Evolutionary conservation across 1,284 basidiomycete genomes (phyloP).

Genomic region (Heterobasidion parviporum): DNA sequence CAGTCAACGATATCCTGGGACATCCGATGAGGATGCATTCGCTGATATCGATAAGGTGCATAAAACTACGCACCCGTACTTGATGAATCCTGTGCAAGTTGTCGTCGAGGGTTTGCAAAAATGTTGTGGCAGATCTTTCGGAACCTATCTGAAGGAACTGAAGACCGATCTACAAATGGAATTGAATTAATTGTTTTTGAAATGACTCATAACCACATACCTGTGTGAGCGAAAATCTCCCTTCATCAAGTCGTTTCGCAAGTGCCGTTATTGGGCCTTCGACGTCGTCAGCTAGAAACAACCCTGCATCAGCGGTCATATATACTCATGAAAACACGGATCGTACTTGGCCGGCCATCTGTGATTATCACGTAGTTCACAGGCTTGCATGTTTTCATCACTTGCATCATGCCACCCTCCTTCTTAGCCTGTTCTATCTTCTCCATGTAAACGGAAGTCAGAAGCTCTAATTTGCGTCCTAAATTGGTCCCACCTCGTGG

Average conservation of each 20-base stretch:
- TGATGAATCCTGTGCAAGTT: not conserved
- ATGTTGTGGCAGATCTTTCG: not conserved
- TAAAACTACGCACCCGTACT: not conserved
- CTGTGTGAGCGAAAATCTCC: conserved; percentile 45
- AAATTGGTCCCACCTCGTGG: not conserved
- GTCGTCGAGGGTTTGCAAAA: not conserved
- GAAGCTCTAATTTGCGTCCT: conserved; percentile 24
- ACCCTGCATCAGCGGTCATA: conserved; percentile 3
- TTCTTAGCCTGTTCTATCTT: conserved; percentile 21
- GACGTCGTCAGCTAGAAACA: conserved; percentile 38
- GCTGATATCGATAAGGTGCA: not conserved
- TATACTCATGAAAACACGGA: not conserved
- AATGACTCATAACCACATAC: conserved; percentile 17
- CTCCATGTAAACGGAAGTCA: conserved; percentile 34
- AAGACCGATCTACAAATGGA: not conserved
- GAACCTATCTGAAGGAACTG: not conserved
- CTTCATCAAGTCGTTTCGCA: conserved; percentile 39
- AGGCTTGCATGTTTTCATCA: conserved; percentile 28
- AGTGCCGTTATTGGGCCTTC: conserved; percentile 33
- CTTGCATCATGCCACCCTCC: conserved; percentile 21
- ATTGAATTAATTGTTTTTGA: not conserved
- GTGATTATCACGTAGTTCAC: conserved; percentile 56
- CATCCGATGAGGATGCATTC: not conserved
- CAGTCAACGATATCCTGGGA: conserved; percentile 57
- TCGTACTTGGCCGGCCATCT: conserved; percentile 50